These are phyloP conservation scores for Ceratocystis colombiana DNA, from an alignment of 2,329 filamentous ascomycete genomes.

Conservation along the genomic window DNA sequence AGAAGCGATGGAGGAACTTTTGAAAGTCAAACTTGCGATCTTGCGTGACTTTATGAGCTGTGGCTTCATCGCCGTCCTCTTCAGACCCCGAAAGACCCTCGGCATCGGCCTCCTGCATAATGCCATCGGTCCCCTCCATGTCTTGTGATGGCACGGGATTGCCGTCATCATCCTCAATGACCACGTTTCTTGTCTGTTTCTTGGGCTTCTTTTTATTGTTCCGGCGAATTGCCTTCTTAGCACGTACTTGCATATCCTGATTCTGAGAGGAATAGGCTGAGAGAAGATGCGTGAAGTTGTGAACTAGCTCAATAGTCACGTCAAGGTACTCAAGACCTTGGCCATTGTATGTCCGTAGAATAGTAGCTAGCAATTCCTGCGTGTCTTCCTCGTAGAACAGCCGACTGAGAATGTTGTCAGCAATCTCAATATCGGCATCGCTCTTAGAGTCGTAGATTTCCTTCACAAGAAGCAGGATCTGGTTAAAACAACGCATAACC, in stretches of 20 bases:
- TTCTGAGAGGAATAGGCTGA: conserved; percentile 94
- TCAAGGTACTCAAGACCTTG: conserved; percentile 92
- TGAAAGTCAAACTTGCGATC: conserved; percentile 94
- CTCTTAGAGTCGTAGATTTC: conserved; percentile 76
- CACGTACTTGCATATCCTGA: conserved; percentile 82
- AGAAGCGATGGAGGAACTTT: conserved; percentile 69
- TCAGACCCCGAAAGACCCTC: conserved; percentile 36
- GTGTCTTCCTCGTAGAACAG: conserved; percentile 98
- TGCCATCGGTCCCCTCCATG: conserved; percentile 25
- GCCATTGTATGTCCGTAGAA: conserved; percentile 78
- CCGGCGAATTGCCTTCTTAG: conserved; percentile 59
- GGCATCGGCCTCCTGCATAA: conserved; percentile 28
- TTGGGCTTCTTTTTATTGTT: conserved; percentile 56
- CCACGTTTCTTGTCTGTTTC: conserved; percentile 27
- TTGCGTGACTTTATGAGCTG: conserved; percentile 58
- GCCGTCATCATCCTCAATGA: conserved; percentile 21
- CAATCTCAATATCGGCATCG: conserved; percentile 95
- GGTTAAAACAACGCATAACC: conserved; percentile 87
- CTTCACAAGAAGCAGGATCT: conserved; percentile 83
- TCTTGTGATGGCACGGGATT: conserved; percentile 15
- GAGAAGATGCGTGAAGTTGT: conserved; percentile 84
- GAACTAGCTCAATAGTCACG: conserved; percentile 77
- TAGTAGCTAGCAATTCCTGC: conserved; percentile 73
- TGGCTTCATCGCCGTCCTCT: conserved; percentile 52
- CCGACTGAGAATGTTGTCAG: conserved; percentile 89